Percentiles rank a stretch among this genome's conserved stretches.
These are phyloP conservation scores for Podaxis rugospora DNA, from an alignment of 768 basidiomycete species.

Conservation along the genomic window DNA sequence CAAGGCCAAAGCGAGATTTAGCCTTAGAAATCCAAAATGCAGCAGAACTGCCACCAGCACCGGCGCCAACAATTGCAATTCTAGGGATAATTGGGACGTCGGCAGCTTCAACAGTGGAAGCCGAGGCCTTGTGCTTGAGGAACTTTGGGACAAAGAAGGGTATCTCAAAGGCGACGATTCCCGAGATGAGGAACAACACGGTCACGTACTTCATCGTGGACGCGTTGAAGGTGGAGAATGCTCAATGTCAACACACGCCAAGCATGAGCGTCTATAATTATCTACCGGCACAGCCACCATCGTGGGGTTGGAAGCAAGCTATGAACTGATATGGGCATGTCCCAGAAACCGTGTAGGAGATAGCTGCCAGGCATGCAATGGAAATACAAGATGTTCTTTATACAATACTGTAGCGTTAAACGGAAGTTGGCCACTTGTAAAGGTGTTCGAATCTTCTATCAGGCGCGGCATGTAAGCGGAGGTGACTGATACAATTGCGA, in stretches of 20 bases:
- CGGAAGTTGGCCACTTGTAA: background rate
- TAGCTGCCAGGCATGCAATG: background rate
- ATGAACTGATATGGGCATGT: background rate
- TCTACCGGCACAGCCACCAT: background rate
- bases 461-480: background rate
- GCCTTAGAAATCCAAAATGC: constrained; percentile 83
- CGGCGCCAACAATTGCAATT: constrained; percentile 88
- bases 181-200: constrained; percentile 28
- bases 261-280: background rate
- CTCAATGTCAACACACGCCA: background rate
- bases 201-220: constrained; percentile 17
- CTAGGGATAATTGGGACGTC: constrained; percentile 34
- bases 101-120: constrained; percentile 11
- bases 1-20: constrained; percentile 61
- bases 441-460: background rate
- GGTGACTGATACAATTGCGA: constrained; percentile 3
- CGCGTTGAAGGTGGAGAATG: background rate
- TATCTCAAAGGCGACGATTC: constrained; percentile 35
- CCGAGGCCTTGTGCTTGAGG: constrained; percentile 33
- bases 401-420: background rate
- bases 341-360: background rate
- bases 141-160: constrained; percentile 55
- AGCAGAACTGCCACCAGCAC: constrained; percentile 81
- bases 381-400: background rate
- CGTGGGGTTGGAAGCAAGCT: background rate